A percentile compares a stretch with the other conserved stretches of the same genome.
These are phyloP conservation scores for Immersiella caudata DNA, from an alignment of 495 filamentous ascomycete genomes.

Conservation along the genomic window DNA sequence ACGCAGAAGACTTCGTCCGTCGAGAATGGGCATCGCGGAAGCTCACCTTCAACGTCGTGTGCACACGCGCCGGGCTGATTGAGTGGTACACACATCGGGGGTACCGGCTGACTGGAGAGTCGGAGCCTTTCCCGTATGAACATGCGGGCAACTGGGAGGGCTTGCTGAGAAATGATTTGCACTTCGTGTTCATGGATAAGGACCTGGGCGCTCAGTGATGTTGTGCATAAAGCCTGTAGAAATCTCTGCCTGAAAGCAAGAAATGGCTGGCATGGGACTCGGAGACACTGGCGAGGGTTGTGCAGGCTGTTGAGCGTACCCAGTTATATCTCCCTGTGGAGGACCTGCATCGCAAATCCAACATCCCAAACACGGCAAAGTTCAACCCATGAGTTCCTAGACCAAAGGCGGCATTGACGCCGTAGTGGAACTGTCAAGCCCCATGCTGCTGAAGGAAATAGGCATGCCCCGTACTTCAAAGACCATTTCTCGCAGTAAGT, in stretches of 20 bases:
- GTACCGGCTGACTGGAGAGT: neutral
- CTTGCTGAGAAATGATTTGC: neutral
- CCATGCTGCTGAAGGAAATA: no score
- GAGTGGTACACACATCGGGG: neutral
- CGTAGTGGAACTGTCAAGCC: no score
- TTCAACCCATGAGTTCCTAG: no score
- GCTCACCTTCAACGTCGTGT: neutral
- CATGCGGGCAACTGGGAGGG: neutral
- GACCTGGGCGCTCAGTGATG: neutral
- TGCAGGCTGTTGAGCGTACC: no score
- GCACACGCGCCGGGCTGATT: neutral
- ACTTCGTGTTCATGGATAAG: neutral
- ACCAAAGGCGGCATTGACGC: no score
- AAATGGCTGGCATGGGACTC: no score
- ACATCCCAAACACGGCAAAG: no score
- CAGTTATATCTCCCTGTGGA: no score
- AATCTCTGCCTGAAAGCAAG: neutral
- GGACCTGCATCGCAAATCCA: no score
- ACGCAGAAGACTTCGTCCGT: neutral
- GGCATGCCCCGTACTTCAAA: no score
- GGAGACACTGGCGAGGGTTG: no score
- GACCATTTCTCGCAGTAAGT: no score
- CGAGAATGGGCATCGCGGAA: neutral
- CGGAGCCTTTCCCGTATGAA: neutral
- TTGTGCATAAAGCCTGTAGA: neutral